Evolutionary conservation across 2,329 filamentous ascomycete genomes (phyloP), one percentile per base, ranked within the genome.

Genomic region (Blastomyces parvus): DNA sequence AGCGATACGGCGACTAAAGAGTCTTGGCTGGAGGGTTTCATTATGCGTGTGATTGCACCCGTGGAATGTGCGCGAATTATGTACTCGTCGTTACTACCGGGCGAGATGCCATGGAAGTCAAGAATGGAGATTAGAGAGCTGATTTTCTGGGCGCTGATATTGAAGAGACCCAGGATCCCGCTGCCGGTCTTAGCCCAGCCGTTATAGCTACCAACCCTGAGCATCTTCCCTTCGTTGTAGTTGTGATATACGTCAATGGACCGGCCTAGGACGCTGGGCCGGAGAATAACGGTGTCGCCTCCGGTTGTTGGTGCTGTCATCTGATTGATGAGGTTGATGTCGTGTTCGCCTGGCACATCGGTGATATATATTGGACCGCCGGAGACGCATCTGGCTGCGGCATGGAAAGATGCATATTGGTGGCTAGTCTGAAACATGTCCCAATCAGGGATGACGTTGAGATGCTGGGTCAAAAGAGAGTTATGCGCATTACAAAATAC

Each of bases 331-430:
- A 99, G 76, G 6, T 82, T 76, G 38, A 91, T 70, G 70, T 96
- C 83, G 73, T 97, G 91, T 64, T 90, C 78, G 0, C 91, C 92
- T 0, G 93, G 93, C 0, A 86, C 83, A 74, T 99, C 94, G 0
- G 93, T 97, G 73, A 99, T 92, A 70, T 95, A 97, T 50, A 99
- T 88, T 0, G 93, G 94, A 0, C 94, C 94, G 9, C 94, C 94
- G 58, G 88, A 92, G 11, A 99, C 81, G 73, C 91, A 96, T 57
- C 94, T 84, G 1, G 91, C 92, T 0, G 94, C 93, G 4, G 90
- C 94, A 69, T 99, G 94, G 72, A 94, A 96, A 0, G 83, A 84
- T 0, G 88, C 89, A 73, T 90, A 96, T 1, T 81, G 77, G 67
- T 88, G 85, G 25, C 78, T 80, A 0, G 86, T 88, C 69, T 88